Conservation (phyloP, 2,329 filamentous ascomycete species). For the Trichoderma brevicompactum region DNA sequence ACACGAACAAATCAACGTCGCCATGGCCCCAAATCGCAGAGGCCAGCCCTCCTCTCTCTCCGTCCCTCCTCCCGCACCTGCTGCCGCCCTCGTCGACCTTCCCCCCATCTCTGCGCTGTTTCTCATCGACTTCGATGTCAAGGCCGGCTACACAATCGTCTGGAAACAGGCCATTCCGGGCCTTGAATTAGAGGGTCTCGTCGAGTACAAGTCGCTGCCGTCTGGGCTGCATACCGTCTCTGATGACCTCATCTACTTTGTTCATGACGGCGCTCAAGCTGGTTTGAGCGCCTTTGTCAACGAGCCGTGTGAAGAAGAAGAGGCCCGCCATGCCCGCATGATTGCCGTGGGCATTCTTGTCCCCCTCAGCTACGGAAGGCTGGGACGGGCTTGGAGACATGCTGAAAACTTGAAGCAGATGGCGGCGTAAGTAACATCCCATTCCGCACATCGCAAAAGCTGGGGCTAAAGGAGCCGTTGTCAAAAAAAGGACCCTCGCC, state of each 20-base stretch:
- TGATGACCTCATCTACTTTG: slow-evolving; percentile 91
- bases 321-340: slow-evolving; percentile 86
- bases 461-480: slow-evolving; percentile 33
- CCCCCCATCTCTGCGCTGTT: slow-evolving; percentile 73
- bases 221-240: slow-evolving; percentile 89
- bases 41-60: slow-evolving; percentile 48
- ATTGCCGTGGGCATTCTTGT: slow-evolving; percentile 89
- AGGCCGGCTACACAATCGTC: slow-evolving; percentile 85
- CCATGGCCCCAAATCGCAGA: slow-evolving; percentile 49
- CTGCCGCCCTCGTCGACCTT: slow-evolving; percentile 39
- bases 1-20: slow-evolving; percentile 23
- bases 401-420: slow-evolving; percentile 75
- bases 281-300: slow-evolving; percentile 93
- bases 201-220: slow-evolving; percentile 95
- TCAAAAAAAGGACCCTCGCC: slow-evolving; percentile 58
- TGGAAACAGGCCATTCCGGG: slow-evolving; percentile 79
- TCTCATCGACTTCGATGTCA: slow-evolving; percentile 89
- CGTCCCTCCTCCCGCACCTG: slow-evolving; percentile 40
- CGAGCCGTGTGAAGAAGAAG: slow-evolving; percentile 73
- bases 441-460: neutral
- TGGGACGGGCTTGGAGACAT: slow-evolving; percentile 90
- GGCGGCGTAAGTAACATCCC: slow-evolving; percentile 61
- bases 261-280: slow-evolving; percentile 77
- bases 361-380: slow-evolving; percentile 78
- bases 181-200: slow-evolving; percentile 78